phyloP scores from a whole-genome alignment of 2,329 filamentous ascomycete genomes.

The Coniochaeta ligniaria region DNA sequence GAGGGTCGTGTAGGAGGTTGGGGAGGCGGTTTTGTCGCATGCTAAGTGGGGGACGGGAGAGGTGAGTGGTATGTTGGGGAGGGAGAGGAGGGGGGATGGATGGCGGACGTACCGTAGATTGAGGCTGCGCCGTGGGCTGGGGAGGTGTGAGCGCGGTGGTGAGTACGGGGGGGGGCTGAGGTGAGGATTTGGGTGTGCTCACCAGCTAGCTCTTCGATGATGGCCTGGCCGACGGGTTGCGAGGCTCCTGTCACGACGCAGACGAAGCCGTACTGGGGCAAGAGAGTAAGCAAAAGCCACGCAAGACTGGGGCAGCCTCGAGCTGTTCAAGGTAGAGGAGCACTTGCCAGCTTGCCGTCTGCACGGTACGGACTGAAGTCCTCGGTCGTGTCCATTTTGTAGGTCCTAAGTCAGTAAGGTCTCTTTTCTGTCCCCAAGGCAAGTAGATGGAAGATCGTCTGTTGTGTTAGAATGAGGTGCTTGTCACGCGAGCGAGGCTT shows the following conservation, averaged over 20 bases:
- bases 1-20: constrained; percentile 30
- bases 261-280: constrained; percentile 52
- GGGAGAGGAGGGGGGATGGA: constrained; percentile 4
- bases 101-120: constrained; percentile 39
- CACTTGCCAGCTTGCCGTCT: constrained; percentile 48
- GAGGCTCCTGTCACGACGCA: constrained; percentile 57
- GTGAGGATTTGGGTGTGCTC: background rate
- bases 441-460: background rate
- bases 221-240: constrained; percentile 52
- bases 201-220: constrained; percentile 53
- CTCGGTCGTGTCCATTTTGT: constrained; percentile 24
- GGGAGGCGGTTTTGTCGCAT: constrained; percentile 36
- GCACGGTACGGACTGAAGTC: constrained; percentile 50
- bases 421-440: background rate
- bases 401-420: background rate
- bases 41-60: constrained; percentile 22
- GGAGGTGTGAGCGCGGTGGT: background rate
- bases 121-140: constrained; percentile 56
- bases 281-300: constrained; percentile 2
- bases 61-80: constrained; percentile 2
- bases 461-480: background rate
- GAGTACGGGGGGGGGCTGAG: background rate
- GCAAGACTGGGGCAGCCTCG: background rate
- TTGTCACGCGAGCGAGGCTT: background rate
- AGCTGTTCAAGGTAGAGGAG: background rate